These are phyloP conservation scores for Orbilia brochopaga DNA, from an alignment of 2,329 filamentous ascomycete species.

Conservation along the genomic window DNA sequence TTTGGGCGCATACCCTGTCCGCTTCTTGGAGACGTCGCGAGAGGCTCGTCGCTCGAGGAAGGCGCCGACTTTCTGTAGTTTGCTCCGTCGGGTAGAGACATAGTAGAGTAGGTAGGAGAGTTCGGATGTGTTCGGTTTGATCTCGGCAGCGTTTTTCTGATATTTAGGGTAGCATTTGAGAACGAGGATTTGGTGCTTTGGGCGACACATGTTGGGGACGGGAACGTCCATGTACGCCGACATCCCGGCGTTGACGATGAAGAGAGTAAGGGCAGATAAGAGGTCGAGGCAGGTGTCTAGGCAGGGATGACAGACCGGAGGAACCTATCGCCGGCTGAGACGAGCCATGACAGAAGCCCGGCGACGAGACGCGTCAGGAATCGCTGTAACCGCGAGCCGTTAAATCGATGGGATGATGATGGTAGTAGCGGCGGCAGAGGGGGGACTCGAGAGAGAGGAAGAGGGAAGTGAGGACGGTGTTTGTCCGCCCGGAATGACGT, in stretches of 20 bases:
- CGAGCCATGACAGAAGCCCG: constrained; percentile 30
- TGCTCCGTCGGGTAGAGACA: constrained; percentile 88
- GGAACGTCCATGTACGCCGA: constrained; percentile 50
- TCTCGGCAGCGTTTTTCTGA: constrained; percentile 86
- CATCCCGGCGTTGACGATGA: constrained; percentile 29
- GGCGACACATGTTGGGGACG: constrained; percentile 62
- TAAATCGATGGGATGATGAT: not conserved
- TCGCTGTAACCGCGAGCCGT: not conserved
- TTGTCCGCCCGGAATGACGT: constrained; percentile 47
- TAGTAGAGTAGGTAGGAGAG: constrained; percentile 97
- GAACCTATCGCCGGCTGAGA: not conserved
- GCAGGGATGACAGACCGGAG: not conserved
- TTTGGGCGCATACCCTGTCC: constrained; percentile 72
- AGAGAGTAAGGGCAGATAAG: constrained; percentile 7
- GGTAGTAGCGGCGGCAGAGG: no score
- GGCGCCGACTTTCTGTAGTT: constrained; percentile 92
- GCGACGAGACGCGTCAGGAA: not conserved
- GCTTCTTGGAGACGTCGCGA: constrained; percentile 84
- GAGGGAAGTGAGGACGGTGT: constrained; percentile 7
- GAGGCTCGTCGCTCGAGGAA: constrained; percentile 95
- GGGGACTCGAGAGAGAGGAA: constrained; percentile 8
- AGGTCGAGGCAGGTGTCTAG: not conserved
- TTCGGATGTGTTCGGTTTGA: constrained; percentile 95
- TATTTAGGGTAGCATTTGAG: constrained; percentile 95
- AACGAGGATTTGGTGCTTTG: constrained; percentile 95